Conservation (phyloP, 176 grass and related monocot species). For the Neostapfia colusana region DNA sequence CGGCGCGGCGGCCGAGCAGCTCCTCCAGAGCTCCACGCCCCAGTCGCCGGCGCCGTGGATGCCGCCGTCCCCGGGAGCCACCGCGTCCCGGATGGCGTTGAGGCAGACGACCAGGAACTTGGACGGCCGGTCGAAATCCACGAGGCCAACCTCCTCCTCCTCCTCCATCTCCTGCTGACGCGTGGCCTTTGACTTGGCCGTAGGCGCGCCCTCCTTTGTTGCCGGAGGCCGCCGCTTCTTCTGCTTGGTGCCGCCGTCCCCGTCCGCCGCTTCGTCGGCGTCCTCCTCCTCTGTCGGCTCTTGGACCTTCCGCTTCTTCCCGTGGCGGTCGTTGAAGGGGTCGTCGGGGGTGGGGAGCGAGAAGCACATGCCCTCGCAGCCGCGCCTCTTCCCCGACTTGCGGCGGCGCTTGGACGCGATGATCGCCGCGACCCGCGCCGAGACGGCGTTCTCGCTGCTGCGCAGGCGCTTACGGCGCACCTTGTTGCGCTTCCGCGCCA, state of each 20-base stretch:
- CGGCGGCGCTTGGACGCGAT: conserved; percentile 79
- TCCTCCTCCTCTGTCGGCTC: neutral
- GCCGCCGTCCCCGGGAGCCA: conserved; percentile 9
- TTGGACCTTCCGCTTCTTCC: conserved; percentile 48
- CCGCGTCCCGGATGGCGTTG: conserved; percentile 70
- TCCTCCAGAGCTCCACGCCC: conserved; percentile 86
- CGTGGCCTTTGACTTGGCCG: conserved; percentile 19
- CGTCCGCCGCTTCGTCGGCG: neutral
- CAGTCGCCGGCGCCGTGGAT: conserved; percentile 55
- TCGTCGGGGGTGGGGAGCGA: conserved; percentile 76
- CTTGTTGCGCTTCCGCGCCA: conserved; percentile 67
- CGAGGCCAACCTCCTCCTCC: neutral
- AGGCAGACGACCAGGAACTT: conserved; percentile 89
- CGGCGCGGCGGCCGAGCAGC: conserved; percentile 50
- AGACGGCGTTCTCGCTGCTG: conserved; percentile 75
- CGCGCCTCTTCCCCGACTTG: conserved; percentile 79
- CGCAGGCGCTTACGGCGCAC: conserved; percentile 65
- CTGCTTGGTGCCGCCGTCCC: conserved; percentile 18
- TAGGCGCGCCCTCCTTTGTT: neutral
- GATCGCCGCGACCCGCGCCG: conserved; percentile 67
- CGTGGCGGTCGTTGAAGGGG: conserved; percentile 62
- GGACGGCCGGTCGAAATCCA: conserved; percentile 58
- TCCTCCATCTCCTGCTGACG: neutral
- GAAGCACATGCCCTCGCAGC: conserved; percentile 97
- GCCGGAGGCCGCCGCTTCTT: conserved; percentile 5